Evolutionary conservation across 805 yeast genomes (phyloP).

Genomic region (Pichia rugopelliculosa): DNA sequence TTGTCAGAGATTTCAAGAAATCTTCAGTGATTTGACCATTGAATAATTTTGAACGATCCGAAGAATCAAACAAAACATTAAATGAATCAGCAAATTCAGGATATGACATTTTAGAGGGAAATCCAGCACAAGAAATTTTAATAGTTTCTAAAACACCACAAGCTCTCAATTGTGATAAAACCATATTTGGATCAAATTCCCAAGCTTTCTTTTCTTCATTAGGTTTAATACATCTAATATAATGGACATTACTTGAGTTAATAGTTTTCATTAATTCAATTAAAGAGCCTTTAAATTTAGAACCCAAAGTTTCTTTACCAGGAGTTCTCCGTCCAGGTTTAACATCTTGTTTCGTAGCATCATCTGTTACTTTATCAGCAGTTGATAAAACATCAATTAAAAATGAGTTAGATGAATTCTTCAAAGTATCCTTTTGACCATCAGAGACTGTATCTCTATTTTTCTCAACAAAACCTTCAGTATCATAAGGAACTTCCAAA

Average conservation of each 20-base stretch:
- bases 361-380: constrained; percentile 49
- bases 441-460: constrained; percentile 97
- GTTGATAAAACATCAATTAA: constrained; percentile 57
- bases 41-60: constrained; percentile 57
- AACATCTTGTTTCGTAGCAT: constrained; percentile 26
- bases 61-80: constrained; percentile 71
- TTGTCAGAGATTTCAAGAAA: constrained; percentile 56
- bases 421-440: constrained; percentile 83
- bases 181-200: constrained; percentile 95
- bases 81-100: constrained; percentile 88
- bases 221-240: constrained; percentile 95
- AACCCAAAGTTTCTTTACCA: constrained; percentile 89
- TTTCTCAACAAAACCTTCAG: constrained; percentile 93
- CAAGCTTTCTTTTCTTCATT: constrained; percentile 91
- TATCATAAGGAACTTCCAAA: constrained; percentile 83
- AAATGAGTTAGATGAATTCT: constrained; percentile 58
- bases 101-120: constrained; percentile 94
- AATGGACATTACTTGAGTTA: constrained; percentile 91
- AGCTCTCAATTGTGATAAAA: constrained; percentile 88
- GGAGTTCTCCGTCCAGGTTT: constrained; percentile 30
- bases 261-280: constrained; percentile 91
- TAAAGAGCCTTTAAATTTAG: constrained; percentile 86
- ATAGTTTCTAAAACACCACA: constrained; percentile 98
- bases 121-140: constrained; percentile 94
- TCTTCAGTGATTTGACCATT: constrained; percentile 46